Base-by-base conservation (phyloP, 129 eudicot genomes). In the Saussurea involucrata region DNA sequence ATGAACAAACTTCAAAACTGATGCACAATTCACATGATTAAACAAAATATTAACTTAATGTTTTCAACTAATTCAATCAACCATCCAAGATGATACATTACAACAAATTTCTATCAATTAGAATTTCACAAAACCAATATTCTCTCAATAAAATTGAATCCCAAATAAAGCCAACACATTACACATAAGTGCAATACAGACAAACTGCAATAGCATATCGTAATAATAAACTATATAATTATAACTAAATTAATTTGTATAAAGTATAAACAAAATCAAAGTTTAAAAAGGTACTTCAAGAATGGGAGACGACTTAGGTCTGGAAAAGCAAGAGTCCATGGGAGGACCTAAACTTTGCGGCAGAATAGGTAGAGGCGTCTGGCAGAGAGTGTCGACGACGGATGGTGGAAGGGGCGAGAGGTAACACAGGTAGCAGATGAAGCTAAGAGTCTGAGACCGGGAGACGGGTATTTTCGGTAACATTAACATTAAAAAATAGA, bases 81-180 rank as follows among this genome's bases (percentile, higher is more conserved):
- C 8, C 20, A 15, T 71, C 11, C 75, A 71, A 71, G 2, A 8
- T 24, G 4, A 25, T 9, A n/a, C 31, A 28, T 3, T 46, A 7
- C 8, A 28, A 72, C 24, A 33, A 49, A 4, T n/a, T 29, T 46
- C 37, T 24, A 25, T 17, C 71, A 8, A n/a, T 40, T 37, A 8
- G 61, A 64, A 40, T 75, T 37, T 37, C 79, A 40, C 44, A 63
- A 63, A 75, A 28, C 79, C 79, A 71, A 63, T 63, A 64, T 24
- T 75, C 12, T 9, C 42, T 24, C 2, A 25, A 75, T 7, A 3
- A 18, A 15, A 64, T 2, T 63, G 32, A 18, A 76, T 28, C 73
- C 11, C 40, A 24, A 28, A 6, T 12, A 66, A 20, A 42, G 31
- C 8, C 73, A 66, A 3, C 29, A 40, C 36, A 25, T 44, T 12